Evolutionary conservation across 768 basidiomycete species (phyloP).

Genomic region (Leccinum longicurvipes): DNA sequence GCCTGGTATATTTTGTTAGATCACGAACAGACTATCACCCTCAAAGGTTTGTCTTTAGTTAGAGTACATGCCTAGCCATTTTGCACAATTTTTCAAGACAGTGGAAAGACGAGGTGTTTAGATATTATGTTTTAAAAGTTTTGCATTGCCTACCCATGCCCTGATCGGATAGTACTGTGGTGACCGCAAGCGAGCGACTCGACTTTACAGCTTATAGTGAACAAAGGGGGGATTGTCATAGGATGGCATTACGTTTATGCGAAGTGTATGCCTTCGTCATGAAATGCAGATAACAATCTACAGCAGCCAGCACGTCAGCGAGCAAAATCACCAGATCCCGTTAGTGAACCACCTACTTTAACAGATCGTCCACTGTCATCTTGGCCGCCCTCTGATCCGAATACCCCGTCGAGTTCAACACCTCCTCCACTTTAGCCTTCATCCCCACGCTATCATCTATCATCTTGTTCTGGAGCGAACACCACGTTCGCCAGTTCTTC

Average conservation of each 20-base stretch:
- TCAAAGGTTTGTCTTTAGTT: no score
- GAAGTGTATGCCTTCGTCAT: conserved; percentile 72
- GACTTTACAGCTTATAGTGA: no score
- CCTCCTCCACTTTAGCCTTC: conserved; percentile 65
- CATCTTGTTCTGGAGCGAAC: conserved; percentile 74
- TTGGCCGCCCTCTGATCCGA: conserved; percentile 83
- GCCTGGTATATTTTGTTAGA: no score
- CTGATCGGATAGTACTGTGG: no score
- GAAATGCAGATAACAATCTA: conserved; percentile 71
- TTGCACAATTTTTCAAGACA: no score
- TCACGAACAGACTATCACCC: no score
- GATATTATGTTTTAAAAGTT: no score
- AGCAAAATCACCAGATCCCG: neutral
- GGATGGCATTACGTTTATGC: conserved; percentile 34
- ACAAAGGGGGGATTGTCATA: neutral
- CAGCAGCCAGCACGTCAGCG: neutral
- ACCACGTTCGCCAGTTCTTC: conserved; percentile 91
- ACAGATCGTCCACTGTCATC: conserved; percentile 88
- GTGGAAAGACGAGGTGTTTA: no score
- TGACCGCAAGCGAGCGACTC: neutral
- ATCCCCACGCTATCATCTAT: conserved; percentile 70
- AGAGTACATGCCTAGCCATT: no score
- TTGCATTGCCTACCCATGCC: no score
- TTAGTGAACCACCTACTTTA: conserved; percentile 57
- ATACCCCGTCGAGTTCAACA: conserved; percentile 67